Evolutionary conservation across 306 rosid genomes (phyloP), one percentile per base, ranked within the genome.

Genomic region (Quercus suber): DNA sequence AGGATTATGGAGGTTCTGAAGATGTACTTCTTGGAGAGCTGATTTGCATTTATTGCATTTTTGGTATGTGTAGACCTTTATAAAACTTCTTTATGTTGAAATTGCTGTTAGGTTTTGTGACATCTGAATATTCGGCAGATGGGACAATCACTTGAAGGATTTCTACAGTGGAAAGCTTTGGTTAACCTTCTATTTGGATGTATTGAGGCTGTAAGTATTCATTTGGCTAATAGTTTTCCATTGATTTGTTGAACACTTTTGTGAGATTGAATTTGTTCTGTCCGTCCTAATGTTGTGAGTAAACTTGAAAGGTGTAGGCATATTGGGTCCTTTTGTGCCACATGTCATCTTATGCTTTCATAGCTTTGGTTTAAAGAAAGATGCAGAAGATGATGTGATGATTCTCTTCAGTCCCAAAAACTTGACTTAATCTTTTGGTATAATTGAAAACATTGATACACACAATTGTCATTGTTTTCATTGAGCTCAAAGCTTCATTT

Each of bases 71-170:
- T 23, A 55, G 57, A 69, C 56, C 51, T 15, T 61, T 60, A 19
- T 59, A 23, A 35, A 72, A 61, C 20, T 35, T 65, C 75, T 27
- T 35, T 67, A 18, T 41, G 78, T 78, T 76, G 43, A 70, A 64
- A 18, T 64, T 72, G 2, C 11, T 79, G 58, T 76, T 49, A 31
- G 70, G 74, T 75, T 75, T 74, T 60, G 51, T 83, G 73, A 81
- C 74, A 74, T 74, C 69, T 73, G 74, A 81, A 70, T 55, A 73
- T 68, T 64, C 14, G 76, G 89, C 85, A 94, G 98, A 92, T 94
- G 98, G 35, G 98, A 57, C 98, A 94, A 77, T 94, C 98, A 4
- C 91, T 94, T 33, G 91, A 92, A 89, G 97, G 94, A 78, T 94
- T 94, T 86, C 76, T 91, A 31, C 97, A 94, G 80, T 94, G 98